Evolutionary conservation across 2,329 filamentous ascomycete genomes (phyloP), one percentile per base, ranked within the genome.

Genomic region (Cladosporium sp.): DNA sequence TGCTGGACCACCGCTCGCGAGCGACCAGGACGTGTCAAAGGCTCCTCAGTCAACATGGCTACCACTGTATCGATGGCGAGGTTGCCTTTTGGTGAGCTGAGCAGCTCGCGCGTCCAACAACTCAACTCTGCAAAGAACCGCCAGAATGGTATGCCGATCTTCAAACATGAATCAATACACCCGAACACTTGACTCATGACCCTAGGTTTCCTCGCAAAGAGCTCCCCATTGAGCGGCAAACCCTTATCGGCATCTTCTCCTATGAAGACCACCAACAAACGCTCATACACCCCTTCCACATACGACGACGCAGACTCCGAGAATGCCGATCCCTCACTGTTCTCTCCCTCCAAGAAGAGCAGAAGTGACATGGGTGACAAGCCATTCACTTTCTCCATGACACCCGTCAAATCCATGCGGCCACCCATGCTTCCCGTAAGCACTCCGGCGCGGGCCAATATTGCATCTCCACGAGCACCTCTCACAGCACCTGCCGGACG

Each of bases 111-210:
- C 71, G 83, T 93, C 29, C 89, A 92, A 77, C 87, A 83, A 69
- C 81, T 94, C 72, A 89, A 88, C 29, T 92, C 88, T 79, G 80
- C 89, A 60, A 94, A 93, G 83, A 93, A 93, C 78, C 84, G 88
- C 78, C 91, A 93, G 74, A 86, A 85, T 80, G 81, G 84, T 86
- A 81, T 72, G 77, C 40, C 23, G 31, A 28, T 28, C 14, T 40
- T 26, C 31, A 8, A 40, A 60, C 28, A 60, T 33, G 28, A 55
- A 55, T 55, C 52, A 23, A 21, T 29, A 29, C 52, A 55, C 18
- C 28, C 31, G 28, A n/a, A 28, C 11, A 53, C 29, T 33, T 50
- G n/a, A 62, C 55, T 52, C 37, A 61, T 46, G 52, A 49, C 29
- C 65, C n/a, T 21, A 65, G 63, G 63, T 23, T 60, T 65, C 18